Evolutionary conservation across 179 eudicot genomes (phyloP).

Genomic region (Camellia oleifera): DNA sequence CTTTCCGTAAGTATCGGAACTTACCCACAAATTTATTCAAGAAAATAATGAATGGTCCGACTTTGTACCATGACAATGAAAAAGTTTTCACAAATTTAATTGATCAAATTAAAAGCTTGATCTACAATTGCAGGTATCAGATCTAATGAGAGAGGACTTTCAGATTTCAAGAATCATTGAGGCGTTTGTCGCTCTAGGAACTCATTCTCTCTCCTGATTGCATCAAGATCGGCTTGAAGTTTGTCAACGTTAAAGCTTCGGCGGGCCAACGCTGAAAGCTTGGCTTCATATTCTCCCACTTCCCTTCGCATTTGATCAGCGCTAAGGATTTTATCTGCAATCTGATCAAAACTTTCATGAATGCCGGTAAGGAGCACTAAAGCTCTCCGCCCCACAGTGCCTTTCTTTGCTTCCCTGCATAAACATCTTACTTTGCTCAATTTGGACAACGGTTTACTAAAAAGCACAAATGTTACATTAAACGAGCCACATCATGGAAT

Average conservation of each 20-base stretch:
- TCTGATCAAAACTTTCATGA: conserved; percentile 64
- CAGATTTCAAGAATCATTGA: not conserved
- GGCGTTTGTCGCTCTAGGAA: conserved; percentile 30
- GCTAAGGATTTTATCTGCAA: conserved; percentile 49
- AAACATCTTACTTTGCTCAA: not conserved
- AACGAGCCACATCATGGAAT: not conserved
- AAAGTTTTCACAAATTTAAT: not conserved
- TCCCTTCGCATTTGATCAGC: conserved; percentile 58
- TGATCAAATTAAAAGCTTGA: not conserved
- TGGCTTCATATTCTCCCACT: conserved; percentile 54
- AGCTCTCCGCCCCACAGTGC: conserved; percentile 49
- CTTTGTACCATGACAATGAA: no score
- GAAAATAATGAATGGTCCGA: no score
- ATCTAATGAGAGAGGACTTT: not conserved
- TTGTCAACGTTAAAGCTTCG: conserved; percentile 44
- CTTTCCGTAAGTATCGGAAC: no score
- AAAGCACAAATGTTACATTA: not conserved
- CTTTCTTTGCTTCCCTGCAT: conserved; percentile 69
- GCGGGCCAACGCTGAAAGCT: conserved; percentile 44
- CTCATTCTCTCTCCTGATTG: conserved; percentile 61
- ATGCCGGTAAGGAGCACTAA: conserved; percentile 49
- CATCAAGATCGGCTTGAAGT: conserved; percentile 66
- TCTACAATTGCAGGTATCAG: not conserved
- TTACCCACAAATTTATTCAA: no score
- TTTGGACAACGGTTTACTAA: not conserved